These are phyloP conservation scores for Entamoeba invadens DNA, from an alignment of 208 protist genomes.

Conservation along the genomic window DNA sequence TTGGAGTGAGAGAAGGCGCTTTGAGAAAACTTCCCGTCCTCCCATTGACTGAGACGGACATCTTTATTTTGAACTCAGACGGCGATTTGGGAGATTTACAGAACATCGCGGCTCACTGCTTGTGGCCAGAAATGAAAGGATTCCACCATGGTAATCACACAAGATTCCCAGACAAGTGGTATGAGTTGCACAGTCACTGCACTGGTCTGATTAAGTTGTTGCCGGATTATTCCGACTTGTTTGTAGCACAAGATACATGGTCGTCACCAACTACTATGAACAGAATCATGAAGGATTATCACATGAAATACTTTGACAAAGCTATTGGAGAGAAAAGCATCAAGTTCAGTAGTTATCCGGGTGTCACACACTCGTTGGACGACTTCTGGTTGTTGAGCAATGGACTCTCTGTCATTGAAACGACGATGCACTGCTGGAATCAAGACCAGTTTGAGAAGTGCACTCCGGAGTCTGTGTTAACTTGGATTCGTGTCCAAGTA, in stretches of 20 bases:
- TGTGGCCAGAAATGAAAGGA: not conserved
- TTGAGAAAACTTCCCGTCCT: not conserved
- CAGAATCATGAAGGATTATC: constrained; percentile 7
- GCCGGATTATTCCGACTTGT: not conserved
- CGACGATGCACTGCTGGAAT: constrained; percentile 41
- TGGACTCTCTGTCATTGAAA: constrained; percentile 10
- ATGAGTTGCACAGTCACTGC: not conserved
- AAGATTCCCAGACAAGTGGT: not conserved
- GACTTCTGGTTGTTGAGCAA: constrained; percentile 2
- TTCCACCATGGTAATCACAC: not conserved
- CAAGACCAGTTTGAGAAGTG: constrained; percentile 34
- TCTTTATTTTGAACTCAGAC: not conserved
- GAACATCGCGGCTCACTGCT: not conserved
- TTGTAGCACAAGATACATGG: constrained; percentile 11
- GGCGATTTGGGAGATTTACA: not conserved
- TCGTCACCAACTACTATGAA: constrained; percentile 9
- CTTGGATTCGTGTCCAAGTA: constrained; percentile 11
- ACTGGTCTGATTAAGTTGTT: not conserved
- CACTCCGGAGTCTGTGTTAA: constrained; percentile 25
- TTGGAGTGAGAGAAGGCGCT: not conserved
- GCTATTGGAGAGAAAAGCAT: not conserved
- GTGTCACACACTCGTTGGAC: constrained; percentile 14
- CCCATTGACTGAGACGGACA: not conserved
- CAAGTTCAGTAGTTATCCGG: constrained; percentile 17
- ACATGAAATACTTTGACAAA: not conserved